phyloP scores from a whole-genome alignment of 139 green algal genomes.

The Coelastrella sp. region DNA sequence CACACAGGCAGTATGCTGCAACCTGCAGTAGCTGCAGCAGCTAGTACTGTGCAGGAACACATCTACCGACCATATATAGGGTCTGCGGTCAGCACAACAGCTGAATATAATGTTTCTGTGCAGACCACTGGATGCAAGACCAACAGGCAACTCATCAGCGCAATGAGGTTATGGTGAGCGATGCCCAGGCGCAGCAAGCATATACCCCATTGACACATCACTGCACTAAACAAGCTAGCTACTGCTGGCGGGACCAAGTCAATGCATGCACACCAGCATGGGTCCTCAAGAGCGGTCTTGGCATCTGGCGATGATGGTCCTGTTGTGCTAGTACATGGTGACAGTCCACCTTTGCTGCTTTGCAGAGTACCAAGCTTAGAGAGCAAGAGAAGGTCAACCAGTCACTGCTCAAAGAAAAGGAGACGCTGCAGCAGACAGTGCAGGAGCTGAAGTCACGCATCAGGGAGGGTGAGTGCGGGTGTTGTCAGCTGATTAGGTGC shows the following conservation, averaged over 20 bases:
- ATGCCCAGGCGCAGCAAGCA: no score
- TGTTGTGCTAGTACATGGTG: no score
- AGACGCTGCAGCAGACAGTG: not conserved
- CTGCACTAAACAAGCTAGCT: no score
- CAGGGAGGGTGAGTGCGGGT: constrained; percentile 12
- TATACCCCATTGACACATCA: no score
- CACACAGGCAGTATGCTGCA: no score
- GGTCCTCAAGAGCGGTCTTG: no score
- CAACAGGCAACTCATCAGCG: constrained; percentile 35
- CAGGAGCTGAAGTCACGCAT: constrained; percentile 33
- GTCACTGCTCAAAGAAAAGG: constrained; percentile 15
- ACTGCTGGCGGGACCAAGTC: no score
- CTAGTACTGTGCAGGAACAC: not conserved
- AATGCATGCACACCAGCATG: no score
- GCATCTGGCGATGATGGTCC: no score
- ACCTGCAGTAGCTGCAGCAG: not conserved
- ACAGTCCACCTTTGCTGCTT: not conserved
- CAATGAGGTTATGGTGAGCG: constrained; percentile 36
- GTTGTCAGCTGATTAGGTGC: not conserved
- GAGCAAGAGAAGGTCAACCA: constrained; percentile 35
- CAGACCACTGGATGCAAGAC: constrained; percentile 43
- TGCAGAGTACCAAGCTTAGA: constrained; percentile 43
- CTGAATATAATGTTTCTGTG: constrained; percentile 1
- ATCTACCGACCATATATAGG: not conserved
- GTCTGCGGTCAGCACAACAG: not conserved